These are phyloP conservation scores for Kalaharituber pfeilii DNA, from an alignment of 2,329 filamentous ascomycete species.

Conservation along the genomic window DNA sequence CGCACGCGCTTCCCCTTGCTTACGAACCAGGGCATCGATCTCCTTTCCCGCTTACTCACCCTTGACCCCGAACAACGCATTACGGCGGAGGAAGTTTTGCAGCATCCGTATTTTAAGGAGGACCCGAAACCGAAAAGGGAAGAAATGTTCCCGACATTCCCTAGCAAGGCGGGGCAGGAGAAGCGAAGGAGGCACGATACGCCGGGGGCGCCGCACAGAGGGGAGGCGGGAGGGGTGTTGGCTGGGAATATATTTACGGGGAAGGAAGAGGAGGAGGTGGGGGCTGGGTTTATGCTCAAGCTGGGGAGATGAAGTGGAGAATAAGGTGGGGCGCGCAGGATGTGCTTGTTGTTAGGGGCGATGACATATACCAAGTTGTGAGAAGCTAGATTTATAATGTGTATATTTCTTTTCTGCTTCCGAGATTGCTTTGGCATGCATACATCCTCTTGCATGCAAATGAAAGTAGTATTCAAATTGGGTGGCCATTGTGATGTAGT, in stretches of 20 bases:
- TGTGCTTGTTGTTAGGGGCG: too few relatives aligned
- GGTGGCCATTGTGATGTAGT: too few relatives aligned
- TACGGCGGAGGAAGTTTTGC: constrained; percentile 53
- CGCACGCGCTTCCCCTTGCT: constrained; percentile 66
- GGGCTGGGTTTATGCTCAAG: constrained; percentile 30
- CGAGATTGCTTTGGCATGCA: too few relatives aligned
- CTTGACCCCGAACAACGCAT: constrained; percentile 59
- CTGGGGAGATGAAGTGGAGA: constrained; percentile 16
- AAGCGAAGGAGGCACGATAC: constrained; percentile 52
- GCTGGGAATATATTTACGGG: constrained; percentile 33
- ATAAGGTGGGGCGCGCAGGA: not conserved
- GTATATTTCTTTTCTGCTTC: too few relatives aligned
- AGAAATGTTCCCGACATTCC: constrained; percentile 92
- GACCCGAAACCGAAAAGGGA: constrained; percentile 78
- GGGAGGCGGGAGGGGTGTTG: constrained; percentile 33
- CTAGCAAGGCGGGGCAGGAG: constrained; percentile 86
- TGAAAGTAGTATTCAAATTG: too few relatives aligned
- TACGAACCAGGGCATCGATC: constrained; percentile 51
- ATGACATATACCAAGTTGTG: too few relatives aligned
- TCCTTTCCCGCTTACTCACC: constrained; percentile 53
- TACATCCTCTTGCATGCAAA: too few relatives aligned
- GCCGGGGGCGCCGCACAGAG: constrained; percentile 68
- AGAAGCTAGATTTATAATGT: too few relatives aligned
- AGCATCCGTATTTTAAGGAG: constrained; percentile 72
- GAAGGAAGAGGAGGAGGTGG: constrained; percentile 32